Evolutionary conservation across 106 monocot species (phyloP).

Genomic region (Dendrobium huoshanense): DNA sequence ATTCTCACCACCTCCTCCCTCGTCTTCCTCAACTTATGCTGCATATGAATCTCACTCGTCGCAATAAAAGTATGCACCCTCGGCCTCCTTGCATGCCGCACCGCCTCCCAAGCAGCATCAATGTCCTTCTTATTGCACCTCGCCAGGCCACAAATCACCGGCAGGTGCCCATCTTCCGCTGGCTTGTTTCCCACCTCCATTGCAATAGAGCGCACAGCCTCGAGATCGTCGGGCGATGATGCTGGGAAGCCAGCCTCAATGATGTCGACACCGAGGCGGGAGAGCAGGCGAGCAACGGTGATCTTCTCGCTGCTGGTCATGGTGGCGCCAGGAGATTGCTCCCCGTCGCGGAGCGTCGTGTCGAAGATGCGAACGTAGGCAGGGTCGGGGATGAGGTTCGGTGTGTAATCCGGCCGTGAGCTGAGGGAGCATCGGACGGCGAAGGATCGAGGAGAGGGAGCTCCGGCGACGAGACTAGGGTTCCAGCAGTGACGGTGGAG

Average conservation of each 20-base stretch:
- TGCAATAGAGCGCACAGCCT: constrained; percentile 78
- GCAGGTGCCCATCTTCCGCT: constrained; percentile 48
- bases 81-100: constrained; percentile 58
- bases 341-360: constrained; percentile 95
- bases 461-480: background rate
- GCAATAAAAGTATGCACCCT: constrained; percentile 84
- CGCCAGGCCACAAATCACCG: constrained; percentile 84
- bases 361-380: constrained; percentile 83
- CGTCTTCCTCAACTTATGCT: constrained; percentile 77
- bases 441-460: background rate
- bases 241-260: constrained; percentile 97
- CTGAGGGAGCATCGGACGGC: constrained; percentile 19
- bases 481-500: background rate
- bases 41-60: constrained; percentile 86
- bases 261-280: constrained; percentile 82
- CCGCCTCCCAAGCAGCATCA: constrained; percentile 84
- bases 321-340: constrained; percentile 98
- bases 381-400: constrained; percentile 68
- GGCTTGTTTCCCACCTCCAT: constrained; percentile 67
- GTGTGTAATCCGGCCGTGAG: constrained; percentile 61
- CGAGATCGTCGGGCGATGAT: constrained; percentile 84
- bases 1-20: constrained; percentile 80
- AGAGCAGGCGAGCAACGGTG: constrained; percentile 64
- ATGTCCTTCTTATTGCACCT: constrained; percentile 83
- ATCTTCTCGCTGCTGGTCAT: constrained; percentile 92